phyloP scores from a whole-genome alignment of 169 alveolate genomes.

The Eimeria tenella region DNA sequence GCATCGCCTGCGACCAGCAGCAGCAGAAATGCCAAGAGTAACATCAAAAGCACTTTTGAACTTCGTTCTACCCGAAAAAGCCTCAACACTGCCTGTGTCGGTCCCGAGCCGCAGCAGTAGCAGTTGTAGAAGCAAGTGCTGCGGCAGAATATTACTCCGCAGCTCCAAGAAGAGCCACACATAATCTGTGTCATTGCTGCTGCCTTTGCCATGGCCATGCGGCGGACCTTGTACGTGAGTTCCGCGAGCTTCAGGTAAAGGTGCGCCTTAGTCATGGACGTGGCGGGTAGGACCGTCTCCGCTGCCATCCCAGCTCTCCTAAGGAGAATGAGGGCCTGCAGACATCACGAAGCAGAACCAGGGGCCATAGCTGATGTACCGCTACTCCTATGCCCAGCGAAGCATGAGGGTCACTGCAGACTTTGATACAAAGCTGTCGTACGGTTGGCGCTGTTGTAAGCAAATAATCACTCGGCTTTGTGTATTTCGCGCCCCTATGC shows the following conservation, averaged over 20 bases:
- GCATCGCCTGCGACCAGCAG: conserved; percentile 48
- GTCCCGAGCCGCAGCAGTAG: background rate
- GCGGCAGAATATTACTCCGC: background rate
- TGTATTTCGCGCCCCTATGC: no score
- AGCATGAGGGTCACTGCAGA: no score
- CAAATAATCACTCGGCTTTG: no score
- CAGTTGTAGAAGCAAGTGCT: no score
- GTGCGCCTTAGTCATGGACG: conserved; percentile 90
- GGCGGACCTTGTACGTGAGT: conserved; percentile 81
- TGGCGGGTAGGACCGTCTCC: conserved; percentile 89
- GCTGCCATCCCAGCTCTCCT: conserved; percentile 89
- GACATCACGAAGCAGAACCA: background rate
- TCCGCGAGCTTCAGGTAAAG: conserved; percentile 88
- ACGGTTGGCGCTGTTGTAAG: no score
- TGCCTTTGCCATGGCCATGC: background rate
- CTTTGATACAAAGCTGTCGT: no score
- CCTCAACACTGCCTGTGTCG: no score
- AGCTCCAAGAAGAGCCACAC: background rate
- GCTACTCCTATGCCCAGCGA: no score
- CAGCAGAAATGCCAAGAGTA: background rate
- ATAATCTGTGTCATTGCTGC: background rate
- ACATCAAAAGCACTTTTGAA: background rate
- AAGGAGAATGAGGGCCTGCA: conserved; percentile 83
- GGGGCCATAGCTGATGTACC: background rate
- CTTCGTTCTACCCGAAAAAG: background rate